These are phyloP conservation scores for Cystoderma amianthinum DNA, from an alignment of 768 basidiomycete genomes.

Conservation along the genomic window DNA sequence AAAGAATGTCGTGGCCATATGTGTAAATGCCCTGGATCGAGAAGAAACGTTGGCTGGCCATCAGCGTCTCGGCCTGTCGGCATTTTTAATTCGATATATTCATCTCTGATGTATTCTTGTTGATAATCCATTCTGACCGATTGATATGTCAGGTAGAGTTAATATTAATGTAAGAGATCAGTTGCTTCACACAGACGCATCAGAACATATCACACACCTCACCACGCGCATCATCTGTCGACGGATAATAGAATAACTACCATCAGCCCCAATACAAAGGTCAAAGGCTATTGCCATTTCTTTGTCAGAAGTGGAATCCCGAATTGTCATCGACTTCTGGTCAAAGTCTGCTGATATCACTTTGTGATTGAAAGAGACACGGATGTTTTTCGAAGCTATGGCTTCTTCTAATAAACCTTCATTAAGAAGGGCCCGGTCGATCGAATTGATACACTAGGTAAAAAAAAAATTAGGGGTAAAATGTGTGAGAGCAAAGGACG, in stretches of 20 bases:
- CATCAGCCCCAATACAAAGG: slow-evolving; percentile 89
- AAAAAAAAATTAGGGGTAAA: slow-evolving; percentile 15
- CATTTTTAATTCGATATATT: slow-evolving; percentile 96
- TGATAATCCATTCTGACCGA: slow-evolving; percentile 82
- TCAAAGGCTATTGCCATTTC: slow-evolving; percentile 53
- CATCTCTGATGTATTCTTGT: slow-evolving; percentile 92
- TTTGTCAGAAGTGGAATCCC: slow-evolving; percentile 33
- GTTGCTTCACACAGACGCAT: slow-evolving; percentile 10
- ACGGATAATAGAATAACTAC: slow-evolving; percentile 87
- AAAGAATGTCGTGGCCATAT: slow-evolving; percentile 99
- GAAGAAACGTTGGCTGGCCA: slow-evolving; percentile 65
- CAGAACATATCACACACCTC: slow-evolving; percentile 48
- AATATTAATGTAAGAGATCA: slow-evolving; percentile 18
- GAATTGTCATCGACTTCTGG: slow-evolving; percentile 44
- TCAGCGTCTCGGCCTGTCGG: slow-evolving; percentile 62
- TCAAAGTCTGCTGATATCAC: slow-evolving; percentile 74
- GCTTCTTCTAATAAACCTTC: slow-evolving; percentile 77
- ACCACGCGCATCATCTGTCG: slow-evolving; percentile 93
- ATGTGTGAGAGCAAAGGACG: slow-evolving; percentile 6
- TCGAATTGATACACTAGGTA: slow-evolving; percentile 85
- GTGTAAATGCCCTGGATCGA: slow-evolving; percentile 95
- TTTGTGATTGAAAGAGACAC: slow-evolving; percentile 76
- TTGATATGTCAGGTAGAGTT: slow-evolving; percentile 19
- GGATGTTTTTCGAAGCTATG: slow-evolving; percentile 53
- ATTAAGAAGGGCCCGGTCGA: slow-evolving; percentile 85